Percentiles rank a stretch among this genome's conserved stretches.
phyloP scores from a whole-genome alignment of 352 stramenopile genomes.

The Pythium grandisporangium region DNA sequence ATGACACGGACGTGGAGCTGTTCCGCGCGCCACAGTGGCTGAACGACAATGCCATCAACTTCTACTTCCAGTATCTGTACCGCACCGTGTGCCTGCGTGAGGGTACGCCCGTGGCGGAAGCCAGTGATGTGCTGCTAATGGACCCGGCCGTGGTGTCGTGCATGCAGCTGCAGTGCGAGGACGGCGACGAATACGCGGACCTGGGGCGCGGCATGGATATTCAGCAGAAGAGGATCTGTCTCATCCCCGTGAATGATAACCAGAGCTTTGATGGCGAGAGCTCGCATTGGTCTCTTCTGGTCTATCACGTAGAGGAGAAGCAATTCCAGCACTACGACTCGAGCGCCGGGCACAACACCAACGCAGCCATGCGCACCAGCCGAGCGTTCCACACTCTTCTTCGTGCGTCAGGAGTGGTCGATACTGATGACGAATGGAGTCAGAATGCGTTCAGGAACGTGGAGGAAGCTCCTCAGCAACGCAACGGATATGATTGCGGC shows the following conservation, averaged over 20 bases:
- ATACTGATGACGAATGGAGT: slow-evolving; percentile 1
- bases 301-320: slow-evolving; percentile 17
- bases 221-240: slow-evolving; percentile 20
- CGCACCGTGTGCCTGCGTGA: slow-evolving; percentile 27
- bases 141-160: slow-evolving; percentile 75
- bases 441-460: slow-evolving; percentile 11
- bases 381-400: slow-evolving; percentile 35
- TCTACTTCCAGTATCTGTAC: slow-evolving; percentile 68
- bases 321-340: slow-evolving; percentile 69
- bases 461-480: slow-evolving; percentile 45
- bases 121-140: slow-evolving; percentile 42
- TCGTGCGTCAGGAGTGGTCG: neutral
- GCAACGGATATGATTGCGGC: slow-evolving; percentile 75
- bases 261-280: slow-evolving; percentile 37
- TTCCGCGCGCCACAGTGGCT: slow-evolving; percentile 56
- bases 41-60: slow-evolving; percentile 80
- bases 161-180: slow-evolving; percentile 75
- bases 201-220: slow-evolving; percentile 40
- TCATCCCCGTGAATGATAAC: slow-evolving; percentile 72
- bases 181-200: slow-evolving; percentile 66
- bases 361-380: slow-evolving; percentile 29
- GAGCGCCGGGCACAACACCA: slow-evolving; percentile 46
- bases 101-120: neutral
- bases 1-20: slow-evolving; percentile 68
- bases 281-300: slow-evolving; percentile 72